Evolutionary conservation across 768 basidiomycete species (phyloP), one percentile per base, ranked within the genome.

Genomic region (Lyophyllum semitale): DNA sequence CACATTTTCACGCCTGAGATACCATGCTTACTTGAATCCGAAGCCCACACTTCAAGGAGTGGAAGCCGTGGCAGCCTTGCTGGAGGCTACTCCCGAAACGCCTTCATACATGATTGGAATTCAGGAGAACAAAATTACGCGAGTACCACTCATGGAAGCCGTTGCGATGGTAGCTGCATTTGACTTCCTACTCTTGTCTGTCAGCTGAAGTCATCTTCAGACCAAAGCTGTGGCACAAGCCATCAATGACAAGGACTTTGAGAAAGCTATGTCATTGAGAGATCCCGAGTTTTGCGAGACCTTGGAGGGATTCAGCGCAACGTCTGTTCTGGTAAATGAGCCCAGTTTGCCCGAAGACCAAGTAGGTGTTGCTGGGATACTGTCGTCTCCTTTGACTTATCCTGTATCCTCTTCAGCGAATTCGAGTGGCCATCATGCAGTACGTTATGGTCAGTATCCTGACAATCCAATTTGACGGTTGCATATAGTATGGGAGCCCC

Each of bases 71-170:
- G 83, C 94, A 49, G 90, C 93, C 2, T 77, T 98, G 25, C 76
- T 98, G 6, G 85, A 89, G 62, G 84, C 96, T 0, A 90, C 84
- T 0, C 93, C 95, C 4, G 84, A 89, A 18, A 93, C 91, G 0
- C 96, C 96, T 4, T 96, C 94, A 0, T 98, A 95, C 68, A 96
- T 99, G 89, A 98, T 99, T 65, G 95, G 97, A 22, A 80, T 97
- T 35, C 83, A 84, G 59, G 95, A 98, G 74, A 98, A 97, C 77
- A 96, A 96, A 75, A 92, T 99, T 61, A 94, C 82, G 8, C 84
- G 93, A 25, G 88, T 95, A 8, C 93, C 94, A 13, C 75, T 99
- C 41, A 82, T 97, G 79, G 91, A 98, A 56, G 96, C 97, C 49
- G 97, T 99, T 17, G 83, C 84, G 41, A 87, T 88, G 87, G 94